Base-by-base conservation (phyloP, 208 protist species). In the Trypanosoma lewisi region DNA sequence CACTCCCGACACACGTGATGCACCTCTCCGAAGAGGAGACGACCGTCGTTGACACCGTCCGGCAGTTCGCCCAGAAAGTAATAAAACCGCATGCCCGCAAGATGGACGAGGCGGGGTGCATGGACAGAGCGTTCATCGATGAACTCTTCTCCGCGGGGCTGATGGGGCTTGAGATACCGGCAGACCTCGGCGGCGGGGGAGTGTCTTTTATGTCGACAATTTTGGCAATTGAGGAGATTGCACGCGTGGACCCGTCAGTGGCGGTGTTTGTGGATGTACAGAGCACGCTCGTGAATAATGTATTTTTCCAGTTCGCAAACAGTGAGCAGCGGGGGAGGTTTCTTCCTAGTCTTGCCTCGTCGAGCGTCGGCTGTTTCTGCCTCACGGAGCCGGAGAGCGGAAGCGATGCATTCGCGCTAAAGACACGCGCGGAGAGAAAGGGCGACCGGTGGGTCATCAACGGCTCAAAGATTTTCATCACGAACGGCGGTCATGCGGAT, bases 401-500 rank as follows among this genome's bases (percentile, higher is more conserved):
- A 14, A 90, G 80, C 31, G 96, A 98, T 67, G 96, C 95, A 14
- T 97, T 97, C 64, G 82, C 92, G 2, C 77, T 98, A 19, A 94
- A 90, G 52, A 97, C 96, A 25, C 64, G 52, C 19, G 96, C 94
- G 3, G 77, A 80, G 37, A 82, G 84, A 51, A 86, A 91, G 57
- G 82, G 77, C 51, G 81, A 94, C 53, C 68, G 89, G 55, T 98
- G 85, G 67, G 76, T 97, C 17, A 82, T 98, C 45, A 97, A 97
- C 77, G 96, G 96, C 37, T 83, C 81, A 37, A 98, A 98, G 66
- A 61, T 86, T 56, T 98, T 91, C 87, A 98, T 98, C 62, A 98
- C 95, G 9, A 98, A 98, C 72, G 73, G 90, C 30, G 76, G 78
- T 41, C 85, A 94, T 57, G 94, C 95, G 7, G 87, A 80, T 50